Base-by-base conservation (phyloP, 2,329 filamentous ascomycete genomes). In the Fusarium irregulare region DNA sequence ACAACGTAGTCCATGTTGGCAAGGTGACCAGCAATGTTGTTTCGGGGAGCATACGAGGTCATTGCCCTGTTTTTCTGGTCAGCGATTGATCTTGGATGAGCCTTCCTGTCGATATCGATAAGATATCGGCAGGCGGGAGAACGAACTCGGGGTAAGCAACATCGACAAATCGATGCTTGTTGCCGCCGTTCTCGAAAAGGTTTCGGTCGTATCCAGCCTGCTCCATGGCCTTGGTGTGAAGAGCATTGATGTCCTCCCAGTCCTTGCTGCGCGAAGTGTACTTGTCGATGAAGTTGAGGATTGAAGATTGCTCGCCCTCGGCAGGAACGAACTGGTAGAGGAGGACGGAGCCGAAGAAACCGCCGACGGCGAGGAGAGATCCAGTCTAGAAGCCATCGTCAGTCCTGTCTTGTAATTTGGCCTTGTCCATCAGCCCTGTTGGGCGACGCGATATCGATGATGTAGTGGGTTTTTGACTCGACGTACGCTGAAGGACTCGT, bases 91-190 rank as follows among this genome's bases (percentile, higher is more conserved):
- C 34, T 28, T 40, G 4, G 3, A 16, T 14, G 14, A 45, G 13
- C 9, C 34, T 25, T 56, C 13, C 20, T 20, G 21, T 21, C 27
- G 46, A 28, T 14, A 16, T 56, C 50, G 21, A 14, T 47, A 45
- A n/a, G 20, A 13, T 40, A 12, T 46, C 40, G 49, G 40, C 40
- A 16, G 28, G 44, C 21, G 32, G 55, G 30, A 34, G n/a, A 51
- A 85, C 86, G 66, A 83, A 89, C 87, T 89, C 87, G 46, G 87
- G 87, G 69, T 79, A 87, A 71, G 83, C 83, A 70, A 89, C 81
- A 66, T 89, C 86, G 71, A 86, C 79, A 70, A 82, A 82, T 68
- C 75, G 76, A 76, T 82, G 82, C 76, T 81, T 82, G 72, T 79
- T 76, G 37, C 76, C 78, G 56, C 78, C 79, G 72, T 84, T 80